phyloP scores from a whole-genome alignment of 352 stramenopile species.

The Thalassiosira hispida region DNA sequence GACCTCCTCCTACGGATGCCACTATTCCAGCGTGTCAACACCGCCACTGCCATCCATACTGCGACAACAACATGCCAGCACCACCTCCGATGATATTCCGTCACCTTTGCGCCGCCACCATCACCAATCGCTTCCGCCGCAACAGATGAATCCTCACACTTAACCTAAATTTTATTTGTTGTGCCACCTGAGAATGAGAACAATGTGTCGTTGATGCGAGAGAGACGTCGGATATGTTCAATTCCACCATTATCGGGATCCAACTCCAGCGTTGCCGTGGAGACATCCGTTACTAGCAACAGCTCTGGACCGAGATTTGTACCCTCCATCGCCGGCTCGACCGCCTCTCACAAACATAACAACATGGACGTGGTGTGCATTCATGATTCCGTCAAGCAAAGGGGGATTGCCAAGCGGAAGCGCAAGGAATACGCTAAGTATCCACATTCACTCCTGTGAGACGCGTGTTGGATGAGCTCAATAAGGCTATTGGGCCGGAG shows the following conservation, averaged over 20 bases:
- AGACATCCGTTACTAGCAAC: neutral
- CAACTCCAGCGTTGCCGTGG: neutral
- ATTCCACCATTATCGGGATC: neutral
- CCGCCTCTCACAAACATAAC: neutral
- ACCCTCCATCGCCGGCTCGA: neutral
- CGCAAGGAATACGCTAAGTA: constrained; percentile 46
- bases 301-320: constrained; percentile 6
- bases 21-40: no score
- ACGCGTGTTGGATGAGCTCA: constrained; percentile 55
- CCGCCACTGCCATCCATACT: no score
- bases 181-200: no score
- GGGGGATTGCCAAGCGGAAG: constrained; percentile 40
- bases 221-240: no score
- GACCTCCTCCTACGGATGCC: no score
- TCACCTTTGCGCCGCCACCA: no score
- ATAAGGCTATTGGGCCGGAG: constrained; percentile 61
- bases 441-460: constrained; percentile 22
- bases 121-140: no score
- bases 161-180: no score
- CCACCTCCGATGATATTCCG: no score
- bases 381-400: constrained; percentile 31
- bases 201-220: no score
- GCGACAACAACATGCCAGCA: no score
- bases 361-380: neutral
- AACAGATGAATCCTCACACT: no score